A percentile compares a stretch with the other conserved stretches of the same genome.
These are phyloP conservation scores for Senna siamea DNA, from an alignment of 306 rosid species.

Conservation along the genomic window DNA sequence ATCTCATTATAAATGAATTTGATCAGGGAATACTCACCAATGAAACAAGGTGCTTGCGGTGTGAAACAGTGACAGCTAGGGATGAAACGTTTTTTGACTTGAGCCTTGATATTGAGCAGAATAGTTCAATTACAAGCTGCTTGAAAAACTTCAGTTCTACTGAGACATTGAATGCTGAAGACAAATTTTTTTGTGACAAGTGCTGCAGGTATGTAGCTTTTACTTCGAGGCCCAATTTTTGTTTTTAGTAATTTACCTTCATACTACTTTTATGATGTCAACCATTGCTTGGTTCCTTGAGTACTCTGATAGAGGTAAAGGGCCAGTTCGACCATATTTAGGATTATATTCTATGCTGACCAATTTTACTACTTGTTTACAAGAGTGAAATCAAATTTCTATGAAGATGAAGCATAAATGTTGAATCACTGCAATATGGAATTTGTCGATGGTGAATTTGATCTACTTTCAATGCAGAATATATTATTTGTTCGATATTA, in stretches of 20 bases:
- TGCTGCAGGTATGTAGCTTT: constrained; percentile 81
- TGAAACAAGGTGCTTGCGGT: constrained; percentile 87
- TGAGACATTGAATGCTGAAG: constrained; percentile 95
- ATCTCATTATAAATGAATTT: constrained; percentile 45
- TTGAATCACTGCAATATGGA: constrained; percentile 15
- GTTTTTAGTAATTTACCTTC: background rate
- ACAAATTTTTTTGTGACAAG: constrained; percentile 95
- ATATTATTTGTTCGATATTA: constrained; percentile 11
- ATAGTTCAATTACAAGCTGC: constrained; percentile 96
- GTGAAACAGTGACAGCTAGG: constrained; percentile 93
- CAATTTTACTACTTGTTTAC: background rate
- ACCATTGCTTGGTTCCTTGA: constrained; percentile 16
- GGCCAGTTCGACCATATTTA: constrained; percentile 11
- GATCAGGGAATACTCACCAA: constrained; percentile 89
- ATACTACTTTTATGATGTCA: background rate
- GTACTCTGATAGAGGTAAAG: constrained; percentile 7
- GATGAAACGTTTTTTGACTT: constrained; percentile 93
- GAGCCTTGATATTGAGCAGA: constrained; percentile 98
- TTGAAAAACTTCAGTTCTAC: constrained; percentile 98
- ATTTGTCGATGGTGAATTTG: constrained; percentile 15
- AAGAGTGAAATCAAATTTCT: constrained; percentile 6
- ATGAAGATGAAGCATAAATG: constrained; percentile 18
- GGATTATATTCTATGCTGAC: background rate
- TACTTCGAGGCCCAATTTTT: background rate
- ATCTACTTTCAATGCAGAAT: constrained; percentile 7